Evolutionary conservation across 768 basidiomycete species (phyloP).

Genomic region (Pleurotus eryngii): DNA sequence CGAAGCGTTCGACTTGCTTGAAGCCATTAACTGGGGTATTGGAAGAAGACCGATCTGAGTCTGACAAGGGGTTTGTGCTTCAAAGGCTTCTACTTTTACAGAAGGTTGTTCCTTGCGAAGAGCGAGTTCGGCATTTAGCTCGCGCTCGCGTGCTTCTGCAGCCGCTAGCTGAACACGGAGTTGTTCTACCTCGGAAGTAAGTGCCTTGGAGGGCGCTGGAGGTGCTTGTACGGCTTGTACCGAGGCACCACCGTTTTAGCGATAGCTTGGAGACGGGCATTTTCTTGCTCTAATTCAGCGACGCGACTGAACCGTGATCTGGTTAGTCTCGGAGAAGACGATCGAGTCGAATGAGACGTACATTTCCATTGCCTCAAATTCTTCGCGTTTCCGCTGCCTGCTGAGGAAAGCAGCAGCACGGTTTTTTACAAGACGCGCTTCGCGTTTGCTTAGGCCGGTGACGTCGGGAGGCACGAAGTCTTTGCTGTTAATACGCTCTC

Average conservation of each 20-base stretch:
- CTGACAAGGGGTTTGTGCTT: conserved; percentile 46
- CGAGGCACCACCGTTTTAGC: conserved; percentile 37
- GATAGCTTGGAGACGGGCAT: conserved; percentile 64
- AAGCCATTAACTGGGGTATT: conserved; percentile 31
- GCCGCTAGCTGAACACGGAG: conserved; percentile 63
- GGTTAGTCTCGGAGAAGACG: conserved; percentile 12
- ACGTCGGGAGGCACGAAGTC: conserved; percentile 90
- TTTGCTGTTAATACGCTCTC: conserved; percentile 59
- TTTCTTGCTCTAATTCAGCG: conserved; percentile 81
- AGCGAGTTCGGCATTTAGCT: conserved; percentile 61
- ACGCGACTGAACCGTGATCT: conserved; percentile 56
- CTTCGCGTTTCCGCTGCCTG: conserved; percentile 87
- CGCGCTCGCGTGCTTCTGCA: conserved; percentile 63
- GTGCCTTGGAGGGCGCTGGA: conserved; percentile 30
- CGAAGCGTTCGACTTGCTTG: conserved; percentile 60
- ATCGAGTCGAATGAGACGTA: conserved; percentile 40
- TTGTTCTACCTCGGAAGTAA: conserved; percentile 60
- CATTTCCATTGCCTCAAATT: conserved; percentile 90
- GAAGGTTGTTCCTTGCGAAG: conserved; percentile 27
- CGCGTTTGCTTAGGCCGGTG: conserved; percentile 82
- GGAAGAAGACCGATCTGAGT: conserved; percentile 20
- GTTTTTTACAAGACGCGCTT: conserved; percentile 90
- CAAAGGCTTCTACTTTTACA: conserved; percentile 60
- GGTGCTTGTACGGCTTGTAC: conserved; percentile 12
- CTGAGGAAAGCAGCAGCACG: conserved; percentile 89